Conservation (phyloP, 148 eudicot genomes). For the Pharnaceum exiguum region DNA sequence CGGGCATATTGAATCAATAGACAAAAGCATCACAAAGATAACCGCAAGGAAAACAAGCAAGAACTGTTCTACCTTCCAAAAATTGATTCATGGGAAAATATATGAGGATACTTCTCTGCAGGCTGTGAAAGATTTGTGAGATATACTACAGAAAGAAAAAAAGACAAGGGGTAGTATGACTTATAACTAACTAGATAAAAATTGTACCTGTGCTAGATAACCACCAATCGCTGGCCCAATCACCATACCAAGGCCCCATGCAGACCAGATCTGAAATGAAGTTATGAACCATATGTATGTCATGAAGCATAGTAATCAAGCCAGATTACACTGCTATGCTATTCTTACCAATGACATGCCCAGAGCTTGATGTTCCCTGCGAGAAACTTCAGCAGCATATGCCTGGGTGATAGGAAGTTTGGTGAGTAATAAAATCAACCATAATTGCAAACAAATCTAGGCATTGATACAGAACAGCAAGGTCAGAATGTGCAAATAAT, state of each 20-base stretch:
- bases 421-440: background rate
- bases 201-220: constrained; percentile 44
- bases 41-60: background rate
- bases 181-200: background rate
- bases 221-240: constrained; percentile 50
- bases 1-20: background rate
- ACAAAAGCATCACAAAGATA: background rate
- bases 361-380: constrained; percentile 59
- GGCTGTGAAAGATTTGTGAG: constrained; percentile 24
- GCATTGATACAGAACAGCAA: no score
- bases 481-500: no score
- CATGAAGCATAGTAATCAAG: constrained; percentile 1
- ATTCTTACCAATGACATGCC: constrained; percentile 50
- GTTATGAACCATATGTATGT: background rate
- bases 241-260: constrained; percentile 47
- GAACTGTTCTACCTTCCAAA: constrained; percentile 34
- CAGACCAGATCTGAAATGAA: constrained; percentile 30
- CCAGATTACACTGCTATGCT: no score
- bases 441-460: no score
- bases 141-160: background rate
- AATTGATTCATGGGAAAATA: constrained; percentile 34
- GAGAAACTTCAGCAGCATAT: constrained; percentile 56
- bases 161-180: background rate
- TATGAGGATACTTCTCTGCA: constrained; percentile 42
- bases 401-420: constrained; percentile 29